Conservation (phyloP, 2,329 filamentous ascomycete species). For the Neobulgaria alba region DNA sequence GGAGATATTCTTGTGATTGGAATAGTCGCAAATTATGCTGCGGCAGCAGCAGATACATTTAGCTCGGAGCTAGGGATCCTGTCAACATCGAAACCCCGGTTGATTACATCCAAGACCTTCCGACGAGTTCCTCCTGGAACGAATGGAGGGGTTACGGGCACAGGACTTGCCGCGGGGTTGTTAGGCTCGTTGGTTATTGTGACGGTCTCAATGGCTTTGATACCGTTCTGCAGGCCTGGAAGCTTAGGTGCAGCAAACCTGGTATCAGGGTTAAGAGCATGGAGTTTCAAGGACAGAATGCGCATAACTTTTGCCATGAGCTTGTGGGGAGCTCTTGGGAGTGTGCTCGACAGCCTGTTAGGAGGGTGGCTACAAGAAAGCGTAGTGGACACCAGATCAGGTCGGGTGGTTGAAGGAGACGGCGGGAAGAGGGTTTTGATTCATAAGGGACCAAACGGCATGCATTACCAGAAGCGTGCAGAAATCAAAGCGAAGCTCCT, state of each 20-base stretch:
- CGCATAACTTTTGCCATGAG: slow-evolving; percentile 48
- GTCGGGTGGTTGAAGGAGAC: slow-evolving; percentile 82
- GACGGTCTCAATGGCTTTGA: slow-evolving; percentile 52
- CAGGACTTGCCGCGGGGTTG: slow-evolving; percentile 65
- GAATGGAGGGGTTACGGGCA: slow-evolving; percentile 79
- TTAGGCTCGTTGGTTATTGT: slow-evolving; percentile 63
- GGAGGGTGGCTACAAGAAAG: slow-evolving; percentile 80
- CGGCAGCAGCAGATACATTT: slow-evolving; percentile 87
- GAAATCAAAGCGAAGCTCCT: slow-evolving; percentile 36
- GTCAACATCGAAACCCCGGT: slow-evolving; percentile 62
- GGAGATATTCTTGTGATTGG: slow-evolving; percentile 56
- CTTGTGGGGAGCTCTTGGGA: slow-evolving; percentile 68
- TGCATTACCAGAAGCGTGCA: slow-evolving; percentile 28
- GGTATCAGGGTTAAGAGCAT: slow-evolving; percentile 29
- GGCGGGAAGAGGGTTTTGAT: slow-evolving; percentile 57
- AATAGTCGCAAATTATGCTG: slow-evolving; percentile 77
- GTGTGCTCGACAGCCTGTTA: slow-evolving; percentile 77
- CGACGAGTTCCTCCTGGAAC: slow-evolving; percentile 81
- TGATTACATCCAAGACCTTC: slow-evolving; percentile 74
- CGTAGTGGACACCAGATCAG: slow-evolving; percentile 73
- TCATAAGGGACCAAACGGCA: slow-evolving; percentile 22
- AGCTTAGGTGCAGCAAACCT: slow-evolving; percentile 13
- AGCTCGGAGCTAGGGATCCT: slow-evolving; percentile 93
- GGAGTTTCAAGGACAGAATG: slow-evolving; percentile 45
- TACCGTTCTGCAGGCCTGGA: slow-evolving; percentile 54